Evolutionary conservation across 768 basidiomycete species (phyloP).

Genomic region (Mycena maculata): DNA sequence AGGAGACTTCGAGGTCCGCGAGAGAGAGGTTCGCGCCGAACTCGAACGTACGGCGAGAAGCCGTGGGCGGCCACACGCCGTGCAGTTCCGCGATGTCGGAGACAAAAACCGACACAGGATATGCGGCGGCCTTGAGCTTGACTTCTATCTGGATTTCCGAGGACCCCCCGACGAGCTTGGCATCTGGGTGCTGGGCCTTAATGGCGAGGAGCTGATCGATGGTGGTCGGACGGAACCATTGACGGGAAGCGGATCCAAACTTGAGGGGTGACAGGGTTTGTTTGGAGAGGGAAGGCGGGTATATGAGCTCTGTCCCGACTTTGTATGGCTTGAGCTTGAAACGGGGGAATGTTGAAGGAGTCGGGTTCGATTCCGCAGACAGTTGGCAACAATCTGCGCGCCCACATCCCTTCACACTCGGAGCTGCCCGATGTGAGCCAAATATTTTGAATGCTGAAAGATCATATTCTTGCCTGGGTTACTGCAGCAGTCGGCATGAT

Average conservation of each 20-base stretch:
- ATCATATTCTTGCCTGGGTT: constrained; percentile 17
- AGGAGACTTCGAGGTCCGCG: constrained; percentile 28
- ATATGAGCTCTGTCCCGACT: constrained; percentile 35
- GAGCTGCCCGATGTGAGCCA: constrained; percentile 4
- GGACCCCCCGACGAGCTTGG: constrained; percentile 36
- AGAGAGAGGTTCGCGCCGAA: constrained; percentile 36
- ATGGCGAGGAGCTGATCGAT: constrained; percentile 32
- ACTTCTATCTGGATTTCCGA: constrained; percentile 37
- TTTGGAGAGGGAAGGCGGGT: constrained; percentile 32
- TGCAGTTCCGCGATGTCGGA: constrained; percentile 33
- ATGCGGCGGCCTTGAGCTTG: constrained; percentile 33
- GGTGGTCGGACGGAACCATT: constrained; percentile 35
- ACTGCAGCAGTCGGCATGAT: constrained; percentile 27
- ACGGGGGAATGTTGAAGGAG: constrained; percentile 33
- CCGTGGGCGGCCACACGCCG: constrained; percentile 29
- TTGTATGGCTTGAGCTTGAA: constrained; percentile 34
- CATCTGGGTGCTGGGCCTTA: constrained; percentile 30
- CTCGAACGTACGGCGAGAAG: constrained; percentile 28
- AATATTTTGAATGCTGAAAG: not conserved
- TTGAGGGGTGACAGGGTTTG: constrained; percentile 23
- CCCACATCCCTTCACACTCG: constrained; percentile 30
- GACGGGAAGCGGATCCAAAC: constrained; percentile 30
- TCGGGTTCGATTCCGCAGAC: not conserved
- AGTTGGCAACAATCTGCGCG: constrained; percentile 34
- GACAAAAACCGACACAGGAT: constrained; percentile 31